Evolutionary conservation across 2,329 filamentous ascomycete species (phyloP).

Genomic region (Cladophialophora yegresii): DNA sequence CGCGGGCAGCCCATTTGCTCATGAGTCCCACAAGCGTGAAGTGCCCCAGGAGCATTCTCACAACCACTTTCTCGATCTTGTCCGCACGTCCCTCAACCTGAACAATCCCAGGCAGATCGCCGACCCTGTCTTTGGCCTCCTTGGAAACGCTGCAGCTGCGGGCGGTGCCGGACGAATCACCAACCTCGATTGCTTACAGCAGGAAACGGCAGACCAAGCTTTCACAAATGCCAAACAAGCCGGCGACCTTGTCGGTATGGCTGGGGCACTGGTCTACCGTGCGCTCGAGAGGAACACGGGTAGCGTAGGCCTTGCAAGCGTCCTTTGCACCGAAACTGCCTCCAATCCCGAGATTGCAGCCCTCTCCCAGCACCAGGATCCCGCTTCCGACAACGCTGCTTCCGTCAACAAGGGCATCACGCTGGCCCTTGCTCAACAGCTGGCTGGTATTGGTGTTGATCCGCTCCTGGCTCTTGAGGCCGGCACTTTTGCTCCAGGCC

Average conservation of each 20-base stretch:
- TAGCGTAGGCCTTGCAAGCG: slow-evolving; percentile 58
- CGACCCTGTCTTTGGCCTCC: slow-evolving; percentile 55
- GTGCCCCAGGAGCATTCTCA: slow-evolving; percentile 62
- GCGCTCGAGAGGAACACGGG: slow-evolving; percentile 63
- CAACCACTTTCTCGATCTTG: slow-evolving; percentile 51
- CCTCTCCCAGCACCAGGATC: slow-evolving; percentile 67
- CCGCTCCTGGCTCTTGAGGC: slow-evolving; percentile 62
- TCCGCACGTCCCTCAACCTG: slow-evolving; percentile 48
- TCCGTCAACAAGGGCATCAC: slow-evolving; percentile 63
- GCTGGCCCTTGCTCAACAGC: slow-evolving; percentile 61
- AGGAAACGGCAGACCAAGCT: slow-evolving; percentile 59
- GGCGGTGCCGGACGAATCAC: slow-evolving; percentile 51
- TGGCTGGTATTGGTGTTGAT: slow-evolving; percentile 64
- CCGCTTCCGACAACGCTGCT: slow-evolving; percentile 59
- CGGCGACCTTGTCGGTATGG: slow-evolving; percentile 57
- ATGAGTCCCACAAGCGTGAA: slow-evolving; percentile 44
- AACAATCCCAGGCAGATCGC: slow-evolving; percentile 53
- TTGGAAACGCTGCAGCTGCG: slow-evolving; percentile 56
- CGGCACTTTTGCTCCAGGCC: slow-evolving; percentile 66
- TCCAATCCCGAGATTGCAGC: slow-evolving; percentile 69
- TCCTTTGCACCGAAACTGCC: slow-evolving; percentile 56
- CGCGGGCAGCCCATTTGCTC: slow-evolving; percentile 11
- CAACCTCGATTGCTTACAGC: slow-evolving; percentile 61
- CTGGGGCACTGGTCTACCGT: slow-evolving; percentile 56
- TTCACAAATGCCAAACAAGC: slow-evolving; percentile 61